These are phyloP conservation scores for Fomitopsis schrenkii DNA, from an alignment of 1,284 basidiomycete genomes.

Conservation along the genomic window DNA sequence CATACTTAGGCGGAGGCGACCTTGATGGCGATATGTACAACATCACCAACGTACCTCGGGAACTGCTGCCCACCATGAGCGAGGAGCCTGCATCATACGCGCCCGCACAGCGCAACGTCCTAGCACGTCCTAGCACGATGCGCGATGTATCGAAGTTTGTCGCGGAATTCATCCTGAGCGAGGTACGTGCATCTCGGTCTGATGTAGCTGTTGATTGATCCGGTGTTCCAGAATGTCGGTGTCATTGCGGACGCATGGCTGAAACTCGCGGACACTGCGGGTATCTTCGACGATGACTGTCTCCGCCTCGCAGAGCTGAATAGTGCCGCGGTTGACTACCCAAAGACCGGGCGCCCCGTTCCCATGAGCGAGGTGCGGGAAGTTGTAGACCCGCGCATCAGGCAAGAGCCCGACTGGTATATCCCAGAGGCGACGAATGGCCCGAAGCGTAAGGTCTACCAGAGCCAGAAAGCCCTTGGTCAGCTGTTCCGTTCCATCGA, in stretches of 20 bases:
- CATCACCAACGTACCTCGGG: slow-evolving; percentile 32
- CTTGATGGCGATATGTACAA: slow-evolving; percentile 61
- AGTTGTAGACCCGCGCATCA: slow-evolving; percentile 42
- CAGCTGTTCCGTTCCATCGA: slow-evolving; percentile 53
- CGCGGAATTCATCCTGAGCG: slow-evolving; percentile 65
- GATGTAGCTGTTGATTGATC: too few relatives aligned
- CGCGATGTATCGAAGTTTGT: slow-evolving; percentile 71
- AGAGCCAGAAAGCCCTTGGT: slow-evolving; percentile 50
- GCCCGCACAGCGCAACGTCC: slow-evolving; percentile 40
- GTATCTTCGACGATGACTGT: slow-evolving; percentile 59
- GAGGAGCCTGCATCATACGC: slow-evolving; percentile 47
- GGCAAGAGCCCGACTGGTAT: slow-evolving; percentile 54
- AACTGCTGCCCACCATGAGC: slow-evolving; percentile 17
- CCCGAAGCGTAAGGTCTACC: slow-evolving; percentile 39
- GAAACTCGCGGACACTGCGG: slow-evolving; percentile 65
- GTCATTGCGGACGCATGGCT: slow-evolving; percentile 59
- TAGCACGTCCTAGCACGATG: slow-evolving; percentile 57
- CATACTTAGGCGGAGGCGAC: slow-evolving; percentile 62
- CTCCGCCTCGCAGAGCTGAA: slow-evolving; percentile 59
- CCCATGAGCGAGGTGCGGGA: slow-evolving; percentile 20
- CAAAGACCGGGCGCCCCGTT: slow-evolving; percentile 57
- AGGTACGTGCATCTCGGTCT: slow-evolving; percentile 34
- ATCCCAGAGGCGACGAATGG: slow-evolving; percentile 51
- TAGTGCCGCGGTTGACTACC: slow-evolving; percentile 69
- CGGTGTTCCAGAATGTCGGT: slow-evolving; percentile 43